phyloP scores from a whole-genome alignment of 768 basidiomycete species.

The Trametes cubensis region DNA sequence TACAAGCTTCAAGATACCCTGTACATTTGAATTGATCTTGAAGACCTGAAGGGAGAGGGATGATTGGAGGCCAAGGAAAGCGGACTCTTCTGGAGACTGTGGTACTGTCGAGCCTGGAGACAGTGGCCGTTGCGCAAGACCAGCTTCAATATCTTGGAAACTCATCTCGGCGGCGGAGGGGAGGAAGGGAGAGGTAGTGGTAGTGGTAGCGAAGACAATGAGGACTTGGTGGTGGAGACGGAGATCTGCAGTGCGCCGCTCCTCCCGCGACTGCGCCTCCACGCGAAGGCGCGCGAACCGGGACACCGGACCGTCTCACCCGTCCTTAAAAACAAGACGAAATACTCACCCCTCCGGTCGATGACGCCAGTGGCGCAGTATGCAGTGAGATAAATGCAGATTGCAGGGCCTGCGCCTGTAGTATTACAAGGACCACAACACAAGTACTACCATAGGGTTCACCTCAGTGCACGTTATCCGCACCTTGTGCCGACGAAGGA shows the following conservation, averaged over 20 bases:
- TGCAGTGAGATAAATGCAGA: too few relatives aligned
- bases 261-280: constrained; percentile 7
- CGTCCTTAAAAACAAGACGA: not conserved
- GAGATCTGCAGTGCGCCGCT: constrained; percentile 1
- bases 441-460: too few relatives aligned
- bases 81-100: constrained; percentile 62
- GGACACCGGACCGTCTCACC: not conserved
- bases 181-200: not conserved
- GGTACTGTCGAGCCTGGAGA: constrained; percentile 33
- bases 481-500: constrained; percentile 5
- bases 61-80: constrained; percentile 75
- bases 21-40: constrained; percentile 98
- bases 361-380: not conserved
- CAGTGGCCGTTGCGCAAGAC: constrained; percentile 37
- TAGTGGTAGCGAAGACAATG: constrained; percentile 15
- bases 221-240: not conserved
- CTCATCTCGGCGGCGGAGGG: constrained; percentile 42
- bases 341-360: not conserved
- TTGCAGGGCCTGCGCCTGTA: too few relatives aligned
- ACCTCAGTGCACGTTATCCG: not conserved
- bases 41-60: constrained; percentile 92
- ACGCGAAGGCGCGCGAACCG: constrained; percentile 9
- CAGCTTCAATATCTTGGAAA: constrained; percentile 54
- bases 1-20: constrained; percentile 94
- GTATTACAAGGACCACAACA: too few relatives aligned